These are phyloP conservation scores for Dysphania ambrosioides DNA, from an alignment of 148 eudicot species.

Conservation along the genomic window DNA sequence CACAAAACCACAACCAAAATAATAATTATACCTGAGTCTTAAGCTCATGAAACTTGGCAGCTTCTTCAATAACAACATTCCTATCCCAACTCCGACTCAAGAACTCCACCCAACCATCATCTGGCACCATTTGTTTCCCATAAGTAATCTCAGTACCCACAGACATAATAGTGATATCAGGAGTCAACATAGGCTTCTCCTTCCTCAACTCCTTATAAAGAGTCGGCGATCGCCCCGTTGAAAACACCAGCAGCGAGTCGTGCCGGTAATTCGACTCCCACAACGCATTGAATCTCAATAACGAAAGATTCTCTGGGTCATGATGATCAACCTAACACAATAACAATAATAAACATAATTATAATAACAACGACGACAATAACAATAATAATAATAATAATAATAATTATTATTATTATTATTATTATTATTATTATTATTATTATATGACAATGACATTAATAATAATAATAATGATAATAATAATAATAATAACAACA, in stretches of 20 bases:
- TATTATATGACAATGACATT: too few relatives aligned
- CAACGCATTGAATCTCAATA: conserved; percentile 62
- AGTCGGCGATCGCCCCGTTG: conserved; percentile 66
- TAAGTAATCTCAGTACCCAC: conserved; percentile 79
- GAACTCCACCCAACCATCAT: conserved; percentile 55
- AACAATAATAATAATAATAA: too few relatives aligned
- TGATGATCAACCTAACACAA: conserved; percentile 68
- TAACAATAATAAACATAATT: not conserved
- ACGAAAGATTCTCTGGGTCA: conserved; percentile 54
- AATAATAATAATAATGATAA: too few relatives aligned
- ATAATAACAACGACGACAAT: too few relatives aligned
- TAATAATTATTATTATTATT: too few relatives aligned
- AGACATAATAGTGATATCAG: conserved; percentile 69
- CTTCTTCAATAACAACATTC: conserved; percentile 49
- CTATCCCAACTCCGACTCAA: conserved; percentile 63
- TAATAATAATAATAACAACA: too few relatives aligned
- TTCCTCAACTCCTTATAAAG: conserved; percentile 62
- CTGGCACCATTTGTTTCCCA: conserved; percentile 66
- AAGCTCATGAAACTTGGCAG: conserved; percentile 54
- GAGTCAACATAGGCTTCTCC: conserved; percentile 70
- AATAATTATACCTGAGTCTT: conserved; percentile 51
- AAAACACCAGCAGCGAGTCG: conserved; percentile 67
- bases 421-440: too few relatives aligned
- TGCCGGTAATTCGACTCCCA: conserved; percentile 71
- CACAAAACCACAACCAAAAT: not conserved